A percentile compares a stretch with the other conserved stretches of the same genome.
These are phyloP conservation scores for Heliamphora exappendiculata DNA, from an alignment of 148 eudicot species.

Conservation along the genomic window DNA sequence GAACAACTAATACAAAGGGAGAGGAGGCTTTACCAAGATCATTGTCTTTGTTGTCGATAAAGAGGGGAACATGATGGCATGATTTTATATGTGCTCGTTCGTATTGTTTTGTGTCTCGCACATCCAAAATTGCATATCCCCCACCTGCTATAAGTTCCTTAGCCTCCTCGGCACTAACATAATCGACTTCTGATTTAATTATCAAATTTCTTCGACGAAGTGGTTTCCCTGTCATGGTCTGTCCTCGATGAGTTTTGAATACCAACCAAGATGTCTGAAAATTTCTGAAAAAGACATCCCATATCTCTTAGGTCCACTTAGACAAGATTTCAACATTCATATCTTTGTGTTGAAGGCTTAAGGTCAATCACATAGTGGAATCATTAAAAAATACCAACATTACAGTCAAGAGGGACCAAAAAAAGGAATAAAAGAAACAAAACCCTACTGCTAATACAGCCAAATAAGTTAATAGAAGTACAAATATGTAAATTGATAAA, in stretches of 20 bases:
- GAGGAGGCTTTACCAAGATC: slow-evolving; percentile 46
- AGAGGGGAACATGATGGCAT: slow-evolving; percentile 76
- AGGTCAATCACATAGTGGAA: neutral
- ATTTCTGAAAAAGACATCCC: slow-evolving; percentile 53
- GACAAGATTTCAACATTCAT: neutral
- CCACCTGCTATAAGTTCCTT: slow-evolving; percentile 55
- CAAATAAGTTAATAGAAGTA: neutral
- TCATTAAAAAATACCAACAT: slow-evolving; percentile 2
- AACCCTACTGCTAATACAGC: neutral
- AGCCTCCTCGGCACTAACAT: slow-evolving; percentile 76
- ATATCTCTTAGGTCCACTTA: slow-evolving; percentile 22
- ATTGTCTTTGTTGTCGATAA: slow-evolving; percentile 77
- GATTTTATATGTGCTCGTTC: slow-evolving; percentile 82
- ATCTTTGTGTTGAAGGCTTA: neutral
- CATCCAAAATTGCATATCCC: slow-evolving; percentile 73
- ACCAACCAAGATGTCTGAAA: slow-evolving; percentile 47
- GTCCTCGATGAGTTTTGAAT: slow-evolving; percentile 33
- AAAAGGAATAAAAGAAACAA: neutral
- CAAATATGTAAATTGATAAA: neutral
- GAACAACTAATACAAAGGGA: neutral
- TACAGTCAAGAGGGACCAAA: neutral
- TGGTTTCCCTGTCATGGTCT: slow-evolving; percentile 24
- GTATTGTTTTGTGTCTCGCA: slow-evolving; percentile 63
- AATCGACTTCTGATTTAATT: slow-evolving; percentile 60
- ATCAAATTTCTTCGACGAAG: slow-evolving; percentile 26